Base-by-base conservation (phyloP, 805 yeast species). In the Lipomyces kockii region DNA sequence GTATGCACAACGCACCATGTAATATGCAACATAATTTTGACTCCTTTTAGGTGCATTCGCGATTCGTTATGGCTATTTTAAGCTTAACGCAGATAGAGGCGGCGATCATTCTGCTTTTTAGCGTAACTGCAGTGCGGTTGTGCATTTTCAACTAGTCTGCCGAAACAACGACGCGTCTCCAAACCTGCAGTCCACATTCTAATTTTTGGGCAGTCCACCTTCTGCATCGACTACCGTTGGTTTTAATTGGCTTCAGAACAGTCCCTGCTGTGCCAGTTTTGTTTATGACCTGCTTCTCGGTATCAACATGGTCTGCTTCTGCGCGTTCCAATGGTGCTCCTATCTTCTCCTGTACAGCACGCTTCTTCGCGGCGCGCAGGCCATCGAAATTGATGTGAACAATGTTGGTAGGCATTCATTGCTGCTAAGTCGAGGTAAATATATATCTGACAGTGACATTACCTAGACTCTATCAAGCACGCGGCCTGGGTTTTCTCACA, bases 401-500 rank as follows among this genome's bases (percentile, higher is more conserved):
- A 62, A 58, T 12, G 29, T 37, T 25, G 68, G 68, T 64, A 46
- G 25, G 60, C 56, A 25, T 8, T 9, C 25, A 5, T n/a, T 12
- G 20, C 53, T 25, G 20, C n/a, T 14, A 11, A 25, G 34, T 34
- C 60, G 22, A 9, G 61, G 29, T 46, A 34, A 32, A 56, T 1
- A 29, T 29, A n/a, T 34, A 35, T 32, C 53, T 43, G 29, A 22
- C 22, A 7, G 22, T 8, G 20, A n/a, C n/a, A 12, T 22, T 14
- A 20, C 7, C 17, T 29, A 64, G 71, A 53, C 27, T 85, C 86
- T 46, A 82, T 90, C 62, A 77, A 81, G 67, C 76, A 80, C 43
- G 91, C 86, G 8, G 82, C 86, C 3, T 80, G 83, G 6, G 77
- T 86, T 37, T 75, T 89, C 25, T 82, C 87, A 17, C 77, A 81